These are phyloP conservation scores for Phytopythium chamaehyphon DNA, from an alignment of 352 stramenopile genomes.

Conservation along the genomic window DNA sequence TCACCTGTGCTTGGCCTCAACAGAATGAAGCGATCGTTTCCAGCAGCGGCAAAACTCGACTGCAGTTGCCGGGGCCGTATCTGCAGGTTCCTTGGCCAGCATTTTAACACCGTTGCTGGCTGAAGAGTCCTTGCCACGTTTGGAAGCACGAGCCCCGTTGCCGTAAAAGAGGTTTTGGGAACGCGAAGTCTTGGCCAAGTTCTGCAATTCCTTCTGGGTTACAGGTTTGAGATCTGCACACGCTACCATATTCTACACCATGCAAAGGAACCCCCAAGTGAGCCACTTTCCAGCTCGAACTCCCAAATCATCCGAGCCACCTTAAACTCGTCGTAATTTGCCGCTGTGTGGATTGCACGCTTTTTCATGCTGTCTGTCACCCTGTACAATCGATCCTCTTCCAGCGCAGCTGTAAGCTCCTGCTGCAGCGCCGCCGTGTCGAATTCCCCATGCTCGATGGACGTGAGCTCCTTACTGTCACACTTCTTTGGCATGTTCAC, in stretches of 20 bases:
- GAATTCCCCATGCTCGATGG: constrained; percentile 72
- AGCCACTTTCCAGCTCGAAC: background rate
- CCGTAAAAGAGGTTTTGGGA: constrained; percentile 70
- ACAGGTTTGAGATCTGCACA: constrained; percentile 83
- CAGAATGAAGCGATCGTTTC: constrained; percentile 55
- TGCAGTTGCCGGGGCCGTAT: constrained; percentile 30
- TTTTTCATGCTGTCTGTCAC: constrained; percentile 87
- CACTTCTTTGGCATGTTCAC: constrained; percentile 15
- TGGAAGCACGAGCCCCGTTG: constrained; percentile 13
- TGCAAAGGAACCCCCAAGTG: background rate
- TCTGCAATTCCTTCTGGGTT: constrained; percentile 61
- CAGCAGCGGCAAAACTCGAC: constrained; percentile 72
- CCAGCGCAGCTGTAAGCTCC: constrained; percentile 63
- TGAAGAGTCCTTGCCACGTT: constrained; percentile 8
- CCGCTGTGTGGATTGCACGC: constrained; percentile 78
- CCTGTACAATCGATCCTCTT: constrained; percentile 83
- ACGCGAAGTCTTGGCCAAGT: constrained; percentile 44
- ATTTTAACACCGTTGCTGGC: background rate
- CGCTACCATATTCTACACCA: constrained; percentile 67
- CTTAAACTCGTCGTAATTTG: constrained; percentile 86
- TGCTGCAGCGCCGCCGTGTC: constrained; percentile 71
- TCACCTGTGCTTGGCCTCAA: constrained; percentile 47
- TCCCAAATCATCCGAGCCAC: no score
- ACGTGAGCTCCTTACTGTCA: constrained; percentile 37
- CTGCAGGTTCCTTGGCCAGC: constrained; percentile 5